These are phyloP conservation scores for Candida orba DNA, from an alignment of 805 yeast genomes.

Conservation along the genomic window DNA sequence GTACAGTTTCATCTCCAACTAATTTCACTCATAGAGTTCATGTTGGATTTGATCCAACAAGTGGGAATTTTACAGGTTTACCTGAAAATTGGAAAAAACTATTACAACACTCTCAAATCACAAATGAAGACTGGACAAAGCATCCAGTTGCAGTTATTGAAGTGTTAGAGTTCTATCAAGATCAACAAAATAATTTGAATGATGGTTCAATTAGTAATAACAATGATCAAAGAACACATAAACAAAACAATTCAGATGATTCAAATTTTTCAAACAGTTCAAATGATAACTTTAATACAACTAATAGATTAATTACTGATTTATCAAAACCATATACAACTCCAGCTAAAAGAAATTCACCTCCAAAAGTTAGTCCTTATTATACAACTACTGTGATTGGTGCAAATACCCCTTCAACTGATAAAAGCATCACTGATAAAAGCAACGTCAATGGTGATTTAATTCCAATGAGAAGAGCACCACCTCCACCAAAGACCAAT, in stretches of 20 bases:
- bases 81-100: conserved; percentile 92
- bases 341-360: conserved; percentile 36
- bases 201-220: not conserved
- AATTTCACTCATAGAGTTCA: conserved; percentile 93
- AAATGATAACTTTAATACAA: conserved; percentile 16
- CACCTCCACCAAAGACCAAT: conserved; percentile 39
- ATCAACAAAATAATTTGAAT: conserved; percentile 23
- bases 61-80: conserved; percentile 84
- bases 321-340: conserved; percentile 35
- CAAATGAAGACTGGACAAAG: conserved; percentile 84
- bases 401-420: conserved; percentile 6
- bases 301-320: conserved; percentile 31
- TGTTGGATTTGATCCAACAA: conserved; percentile 78
- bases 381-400: conserved; percentile 7
- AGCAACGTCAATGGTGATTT: conserved; percentile 21
- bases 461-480: conserved; percentile 48
- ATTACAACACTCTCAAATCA: conserved; percentile 79
- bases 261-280: conserved; percentile 15
- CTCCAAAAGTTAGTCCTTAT: conserved; percentile 28
- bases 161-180: conserved; percentile 72
- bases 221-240: conserved; percentile 8
- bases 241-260: conserved; percentile 18
- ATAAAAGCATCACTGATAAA: not conserved
- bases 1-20: conserved; percentile 81
- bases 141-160: conserved; percentile 95